These are phyloP conservation scores for Penicillium sp. DNA, from an alignment of 2,329 filamentous ascomycete species.

Conservation along the genomic window DNA sequence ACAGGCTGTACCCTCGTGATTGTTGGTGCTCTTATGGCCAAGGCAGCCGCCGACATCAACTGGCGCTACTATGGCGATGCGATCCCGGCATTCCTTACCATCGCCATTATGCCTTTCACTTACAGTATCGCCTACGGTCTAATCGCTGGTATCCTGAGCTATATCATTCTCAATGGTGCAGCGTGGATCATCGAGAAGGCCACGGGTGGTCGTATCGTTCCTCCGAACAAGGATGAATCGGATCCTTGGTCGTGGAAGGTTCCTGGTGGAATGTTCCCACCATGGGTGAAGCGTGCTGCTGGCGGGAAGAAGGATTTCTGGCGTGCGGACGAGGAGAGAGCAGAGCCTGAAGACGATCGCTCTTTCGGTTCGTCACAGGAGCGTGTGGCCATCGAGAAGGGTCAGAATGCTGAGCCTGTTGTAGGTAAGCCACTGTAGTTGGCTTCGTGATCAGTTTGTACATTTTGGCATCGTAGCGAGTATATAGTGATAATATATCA, in stretches of 20 bases:
- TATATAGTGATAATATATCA: neutral
- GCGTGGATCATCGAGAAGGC: constrained; percentile 71
- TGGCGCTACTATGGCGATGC: constrained; percentile 86
- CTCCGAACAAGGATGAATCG: constrained; percentile 74
- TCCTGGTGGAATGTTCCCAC: constrained; percentile 73
- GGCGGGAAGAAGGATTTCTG: constrained; percentile 77
- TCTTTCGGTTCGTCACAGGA: constrained; percentile 24
- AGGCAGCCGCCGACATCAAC: constrained; percentile 80
- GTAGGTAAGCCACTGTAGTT: neutral
- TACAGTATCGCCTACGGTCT: constrained; percentile 88
- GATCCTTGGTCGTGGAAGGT: constrained; percentile 81
- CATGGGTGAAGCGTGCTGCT: constrained; percentile 69
- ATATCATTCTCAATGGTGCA: constrained; percentile 73
- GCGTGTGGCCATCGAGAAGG: constrained; percentile 21
- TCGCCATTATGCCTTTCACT: constrained; percentile 86
- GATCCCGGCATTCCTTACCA: constrained; percentile 81
- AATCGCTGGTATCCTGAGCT: constrained; percentile 77
- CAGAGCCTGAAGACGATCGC: constrained; percentile 10
- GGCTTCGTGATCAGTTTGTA: neutral
- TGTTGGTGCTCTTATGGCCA: constrained; percentile 86
- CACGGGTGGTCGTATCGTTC: constrained; percentile 71
- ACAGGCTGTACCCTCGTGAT: constrained; percentile 87
- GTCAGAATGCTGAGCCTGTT: neutral
- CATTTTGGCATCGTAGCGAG: neutral
- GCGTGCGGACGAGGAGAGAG: constrained; percentile 46